Evolutionary conservation across 2,329 filamentous ascomycete species (phyloP).

Genomic region (Colletotrichum musae): DNA sequence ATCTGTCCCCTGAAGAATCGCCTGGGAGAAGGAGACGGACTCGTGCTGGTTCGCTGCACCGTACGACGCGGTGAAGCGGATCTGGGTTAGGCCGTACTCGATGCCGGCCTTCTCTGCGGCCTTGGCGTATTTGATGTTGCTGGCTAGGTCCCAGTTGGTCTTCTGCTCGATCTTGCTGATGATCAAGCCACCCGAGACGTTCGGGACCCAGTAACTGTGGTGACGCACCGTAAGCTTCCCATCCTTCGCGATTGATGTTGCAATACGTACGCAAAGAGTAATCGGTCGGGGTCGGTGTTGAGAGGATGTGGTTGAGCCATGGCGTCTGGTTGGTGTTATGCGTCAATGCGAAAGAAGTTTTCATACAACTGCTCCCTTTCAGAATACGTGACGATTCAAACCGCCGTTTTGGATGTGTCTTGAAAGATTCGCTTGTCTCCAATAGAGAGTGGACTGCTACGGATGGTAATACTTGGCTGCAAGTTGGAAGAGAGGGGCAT

Average conservation of each 20-base stretch:
- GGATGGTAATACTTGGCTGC: too few relatives aligned
- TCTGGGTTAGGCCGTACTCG: constrained; percentile 66
- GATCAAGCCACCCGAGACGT: constrained; percentile 67
- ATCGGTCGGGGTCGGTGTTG: constrained; percentile 35
- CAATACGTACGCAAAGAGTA: constrained; percentile 44
- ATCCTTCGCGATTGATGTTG: neutral
- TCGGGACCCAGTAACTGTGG: constrained; percentile 65
- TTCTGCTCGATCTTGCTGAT: constrained; percentile 66
- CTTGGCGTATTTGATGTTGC: constrained; percentile 63
- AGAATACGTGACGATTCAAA: too few relatives aligned
- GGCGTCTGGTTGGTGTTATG: too few relatives aligned
- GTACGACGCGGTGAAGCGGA: constrained; percentile 67
- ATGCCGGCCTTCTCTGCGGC: constrained; percentile 64
- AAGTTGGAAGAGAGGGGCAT: neutral
- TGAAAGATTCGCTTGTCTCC: too few relatives aligned
- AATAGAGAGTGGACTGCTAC: too few relatives aligned
- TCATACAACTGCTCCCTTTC: too few relatives aligned
- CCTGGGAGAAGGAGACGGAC: constrained; percentile 66
- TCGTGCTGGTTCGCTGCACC: constrained; percentile 65
- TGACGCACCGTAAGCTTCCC: constrained; percentile 34
- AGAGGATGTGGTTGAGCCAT: constrained; percentile 33
- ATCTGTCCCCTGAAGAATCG: constrained; percentile 61
- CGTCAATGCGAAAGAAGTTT: too few relatives aligned
- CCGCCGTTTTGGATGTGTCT: too few relatives aligned
- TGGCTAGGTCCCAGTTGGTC: constrained; percentile 63